Percentiles rank a stretch among this genome's conserved stretches.
phyloP scores from a whole-genome alignment of 2,329 filamentous ascomycete genomes.

The Fonsecaea pugnacius region DNA sequence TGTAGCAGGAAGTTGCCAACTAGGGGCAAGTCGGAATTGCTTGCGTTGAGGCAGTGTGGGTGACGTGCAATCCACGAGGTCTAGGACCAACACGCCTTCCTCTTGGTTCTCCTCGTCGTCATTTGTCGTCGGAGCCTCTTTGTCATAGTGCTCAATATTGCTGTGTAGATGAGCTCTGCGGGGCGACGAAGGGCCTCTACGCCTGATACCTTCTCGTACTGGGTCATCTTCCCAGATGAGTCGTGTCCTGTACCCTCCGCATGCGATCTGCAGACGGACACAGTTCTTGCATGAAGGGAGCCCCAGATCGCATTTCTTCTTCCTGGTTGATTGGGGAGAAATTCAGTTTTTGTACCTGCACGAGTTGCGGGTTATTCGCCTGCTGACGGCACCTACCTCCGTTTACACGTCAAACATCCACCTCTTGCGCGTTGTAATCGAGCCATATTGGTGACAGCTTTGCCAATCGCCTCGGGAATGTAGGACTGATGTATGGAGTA shows the following conservation, averaged over 20 bases:
- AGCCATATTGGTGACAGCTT: neutral
- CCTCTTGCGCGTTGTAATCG: neutral
- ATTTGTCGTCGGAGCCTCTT: neutral
- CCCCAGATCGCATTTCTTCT: constrained; percentile 13
- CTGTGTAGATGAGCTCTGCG: neutral
- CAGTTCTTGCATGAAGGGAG: constrained; percentile 5
- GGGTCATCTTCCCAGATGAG: constrained; percentile 13
- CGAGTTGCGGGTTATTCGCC: neutral
- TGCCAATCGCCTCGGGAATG: neutral
- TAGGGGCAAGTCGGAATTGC: neutral
- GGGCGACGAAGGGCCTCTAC: neutral
- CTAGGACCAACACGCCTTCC: neutral
- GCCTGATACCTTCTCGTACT: constrained; percentile 2
- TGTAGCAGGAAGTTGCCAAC: neutral
- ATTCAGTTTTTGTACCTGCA: neutral
- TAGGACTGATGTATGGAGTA: neutral
- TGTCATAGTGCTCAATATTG: neutral
- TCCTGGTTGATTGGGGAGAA: neutral
- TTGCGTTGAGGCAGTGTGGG: neutral
- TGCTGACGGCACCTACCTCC: constrained; percentile 1
- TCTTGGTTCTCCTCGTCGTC: neutral
- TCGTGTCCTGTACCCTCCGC: constrained; percentile 7
- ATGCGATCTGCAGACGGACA: neutral
- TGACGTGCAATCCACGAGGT: neutral
- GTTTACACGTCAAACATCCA: constrained; percentile 12